phyloP scores from a whole-genome alignment of 345 rosid genomes.

The Microcos paniculata region DNA sequence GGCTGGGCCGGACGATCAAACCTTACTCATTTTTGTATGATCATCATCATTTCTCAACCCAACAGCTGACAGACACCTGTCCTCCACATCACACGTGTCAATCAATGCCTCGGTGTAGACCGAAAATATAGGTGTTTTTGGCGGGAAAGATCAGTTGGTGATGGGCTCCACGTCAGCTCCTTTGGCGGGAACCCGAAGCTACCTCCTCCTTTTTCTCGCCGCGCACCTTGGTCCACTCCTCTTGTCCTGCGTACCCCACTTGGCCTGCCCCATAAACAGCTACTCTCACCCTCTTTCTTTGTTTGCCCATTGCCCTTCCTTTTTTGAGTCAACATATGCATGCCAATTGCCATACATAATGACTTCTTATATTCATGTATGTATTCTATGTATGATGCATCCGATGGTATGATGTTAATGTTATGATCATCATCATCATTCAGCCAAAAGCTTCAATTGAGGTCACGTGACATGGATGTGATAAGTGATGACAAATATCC shows the following conservation, averaged over 20 bases:
- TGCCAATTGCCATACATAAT: not conserved
- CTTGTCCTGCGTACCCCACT: slow-evolving; percentile 28
- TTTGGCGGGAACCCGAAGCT: slow-evolving; percentile 40
- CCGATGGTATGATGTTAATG: not conserved
- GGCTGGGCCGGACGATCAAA: no score
- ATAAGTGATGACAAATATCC: not conserved
- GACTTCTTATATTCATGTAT: no score
- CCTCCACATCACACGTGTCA: slow-evolving; percentile 19
- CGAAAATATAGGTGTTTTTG: not conserved
- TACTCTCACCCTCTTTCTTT: no score
- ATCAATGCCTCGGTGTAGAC: not conserved
- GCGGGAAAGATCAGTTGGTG: not conserved
- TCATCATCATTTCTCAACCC: not conserved
- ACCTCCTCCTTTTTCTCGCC: not conserved
- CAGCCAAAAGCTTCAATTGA: no score
- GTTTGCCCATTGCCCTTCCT: not conserved
- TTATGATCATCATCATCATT: not conserved
- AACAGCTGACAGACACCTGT: slow-evolving; percentile 12
- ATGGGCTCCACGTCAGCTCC: slow-evolving; percentile 33
- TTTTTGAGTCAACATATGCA: not conserved
- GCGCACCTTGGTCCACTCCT: slow-evolving; percentile 18
- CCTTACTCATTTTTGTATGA: not conserved
- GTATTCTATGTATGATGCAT: not conserved
- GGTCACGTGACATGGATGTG: slow-evolving; percentile 17
- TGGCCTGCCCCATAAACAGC: not conserved